Conservation (phyloP, 164 flowering plant genomes). For the Cinnamomum chago region DNA sequence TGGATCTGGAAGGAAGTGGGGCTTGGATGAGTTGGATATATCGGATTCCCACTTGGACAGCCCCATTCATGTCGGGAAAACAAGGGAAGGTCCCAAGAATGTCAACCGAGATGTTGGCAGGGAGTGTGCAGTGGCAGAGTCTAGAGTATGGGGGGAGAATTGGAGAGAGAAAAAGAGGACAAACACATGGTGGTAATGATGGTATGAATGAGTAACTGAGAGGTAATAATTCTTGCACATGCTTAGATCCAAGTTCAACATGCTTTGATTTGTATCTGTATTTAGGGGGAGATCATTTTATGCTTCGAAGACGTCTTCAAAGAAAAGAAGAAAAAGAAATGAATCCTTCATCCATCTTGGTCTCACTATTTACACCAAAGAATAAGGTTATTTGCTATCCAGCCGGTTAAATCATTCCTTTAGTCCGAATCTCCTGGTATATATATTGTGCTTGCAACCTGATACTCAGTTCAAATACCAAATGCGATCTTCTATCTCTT, state of each 20-base stretch:
- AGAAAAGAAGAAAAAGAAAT: not conserved
- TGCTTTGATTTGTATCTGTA: not conserved
- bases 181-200: conserved; percentile 56
- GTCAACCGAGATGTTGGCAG: conserved; percentile 61
- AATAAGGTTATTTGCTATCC: not conserved
- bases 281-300: not conserved
- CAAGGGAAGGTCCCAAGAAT: conserved; percentile 47
- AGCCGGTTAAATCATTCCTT: not conserved
- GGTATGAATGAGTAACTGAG: conserved; percentile 40
- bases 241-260: not conserved
- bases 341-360: not conserved
- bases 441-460: not conserved
- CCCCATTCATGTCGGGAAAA: conserved; percentile 6
- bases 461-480: not conserved
- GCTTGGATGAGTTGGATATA: conserved; percentile 51
- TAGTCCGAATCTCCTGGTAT: not conserved
- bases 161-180: conserved; percentile 65
- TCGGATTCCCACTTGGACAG: conserved; percentile 41
- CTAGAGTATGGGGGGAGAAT: conserved; percentile 91
- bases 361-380: not conserved
- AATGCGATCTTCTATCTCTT: not conserved
- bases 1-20: conserved; percentile 73
- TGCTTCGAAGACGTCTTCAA: not conserved
- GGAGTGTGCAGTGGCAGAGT: conserved; percentile 83
- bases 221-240: not conserved